Percentiles rank a stretch among this genome's conserved stretches.
Evolutionary conservation across 306 rosid species (phyloP).

Genomic region (Mimosa pudica): DNA sequence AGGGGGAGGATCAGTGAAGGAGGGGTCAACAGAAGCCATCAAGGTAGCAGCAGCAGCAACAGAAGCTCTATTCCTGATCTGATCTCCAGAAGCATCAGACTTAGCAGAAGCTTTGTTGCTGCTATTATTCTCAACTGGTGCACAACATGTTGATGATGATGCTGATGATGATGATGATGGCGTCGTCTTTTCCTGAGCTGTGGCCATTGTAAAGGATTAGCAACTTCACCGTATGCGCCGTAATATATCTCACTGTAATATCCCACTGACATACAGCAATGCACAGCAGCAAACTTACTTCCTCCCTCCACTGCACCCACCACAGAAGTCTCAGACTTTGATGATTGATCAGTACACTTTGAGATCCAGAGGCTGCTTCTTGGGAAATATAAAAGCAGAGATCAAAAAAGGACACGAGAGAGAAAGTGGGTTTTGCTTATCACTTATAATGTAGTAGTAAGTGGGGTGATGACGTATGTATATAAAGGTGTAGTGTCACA

Average conservation of each 20-base stretch:
- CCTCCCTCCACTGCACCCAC: constrained; percentile 25
- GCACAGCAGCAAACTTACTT: constrained; percentile 3
- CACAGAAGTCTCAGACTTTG: too few species aligned
- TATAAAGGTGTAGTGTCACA: too few species aligned
- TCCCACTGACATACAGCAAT: constrained; percentile 80
- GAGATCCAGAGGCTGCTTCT: neutral
- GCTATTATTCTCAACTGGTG: too few species aligned
- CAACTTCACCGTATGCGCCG: constrained; percentile 66
- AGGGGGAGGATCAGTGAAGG: constrained; percentile 55
- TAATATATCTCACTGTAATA: constrained; percentile 58
- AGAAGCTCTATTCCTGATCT: constrained; percentile 44
- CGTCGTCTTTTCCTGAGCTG: constrained; percentile 89
- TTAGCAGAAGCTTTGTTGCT: constrained; percentile 1
- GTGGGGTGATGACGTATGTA: too few species aligned
- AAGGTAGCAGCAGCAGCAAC: constrained; percentile 46
- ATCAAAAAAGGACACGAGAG: neutral
- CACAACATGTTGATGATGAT: constrained; percentile 6
- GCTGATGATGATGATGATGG: constrained; percentile 30
- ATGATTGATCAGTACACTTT: too few species aligned
- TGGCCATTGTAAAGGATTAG: constrained; percentile 86
- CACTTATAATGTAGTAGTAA: neutral
- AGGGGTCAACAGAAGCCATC: constrained; percentile 52
- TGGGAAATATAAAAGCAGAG: too few species aligned
- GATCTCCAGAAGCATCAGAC: constrained; percentile 41
- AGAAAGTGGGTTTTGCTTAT: constrained; percentile 4